Evolutionary conservation across 78 protist genomes (phyloP).

Genomic region (Carpediemonas membranifera): DNA sequence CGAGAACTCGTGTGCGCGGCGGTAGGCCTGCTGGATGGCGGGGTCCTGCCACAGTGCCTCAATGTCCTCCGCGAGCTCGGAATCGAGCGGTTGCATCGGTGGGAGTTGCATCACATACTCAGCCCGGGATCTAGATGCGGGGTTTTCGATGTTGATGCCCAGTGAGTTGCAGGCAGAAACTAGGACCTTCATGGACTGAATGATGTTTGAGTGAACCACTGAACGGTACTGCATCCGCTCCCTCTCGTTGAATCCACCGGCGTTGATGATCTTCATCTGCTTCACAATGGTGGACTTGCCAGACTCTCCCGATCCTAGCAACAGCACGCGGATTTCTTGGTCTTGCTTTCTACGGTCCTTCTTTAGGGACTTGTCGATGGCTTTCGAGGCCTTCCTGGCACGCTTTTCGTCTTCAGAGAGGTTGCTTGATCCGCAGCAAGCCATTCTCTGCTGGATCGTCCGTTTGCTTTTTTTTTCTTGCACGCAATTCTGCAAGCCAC

Average conservation of each 20-base stretch:
- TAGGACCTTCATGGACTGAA: conserved; percentile 53
- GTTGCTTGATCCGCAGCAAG: too few relatives aligned
- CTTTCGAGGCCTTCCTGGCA: too few relatives aligned
- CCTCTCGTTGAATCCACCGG: conserved; percentile 55
- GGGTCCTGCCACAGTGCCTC: conserved; percentile 61
- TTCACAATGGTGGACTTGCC: conserved; percentile 84
- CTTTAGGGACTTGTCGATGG: too few relatives aligned
- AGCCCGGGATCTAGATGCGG: too few relatives aligned
- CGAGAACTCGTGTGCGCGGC: conserved; percentile 60
- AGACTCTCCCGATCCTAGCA: conserved; percentile 78
- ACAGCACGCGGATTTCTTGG: conserved; percentile 33
- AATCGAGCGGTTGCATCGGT: too few relatives aligned
- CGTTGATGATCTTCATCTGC: conserved; percentile 72
- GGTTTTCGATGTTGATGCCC: too few relatives aligned
- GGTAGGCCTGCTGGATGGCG: conserved; percentile 50
- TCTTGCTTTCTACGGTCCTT: not conserved
- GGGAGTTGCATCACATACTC: too few relatives aligned
- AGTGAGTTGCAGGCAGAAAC: too few relatives aligned
- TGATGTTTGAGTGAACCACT: conserved; percentile 48
- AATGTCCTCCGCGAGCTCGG: conserved; percentile 31
- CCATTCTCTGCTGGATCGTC: too few relatives aligned
- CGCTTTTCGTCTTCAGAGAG: too few relatives aligned
- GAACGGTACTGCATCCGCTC: conserved; percentile 42
- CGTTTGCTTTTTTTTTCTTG: too few relatives aligned
- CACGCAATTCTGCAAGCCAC: too few relatives aligned